Percentiles rank a stretch among this genome's conserved stretches.
Conservation (phyloP, 2,329 filamentous ascomycete genomes). For the Laburnicola sp. region DNA sequence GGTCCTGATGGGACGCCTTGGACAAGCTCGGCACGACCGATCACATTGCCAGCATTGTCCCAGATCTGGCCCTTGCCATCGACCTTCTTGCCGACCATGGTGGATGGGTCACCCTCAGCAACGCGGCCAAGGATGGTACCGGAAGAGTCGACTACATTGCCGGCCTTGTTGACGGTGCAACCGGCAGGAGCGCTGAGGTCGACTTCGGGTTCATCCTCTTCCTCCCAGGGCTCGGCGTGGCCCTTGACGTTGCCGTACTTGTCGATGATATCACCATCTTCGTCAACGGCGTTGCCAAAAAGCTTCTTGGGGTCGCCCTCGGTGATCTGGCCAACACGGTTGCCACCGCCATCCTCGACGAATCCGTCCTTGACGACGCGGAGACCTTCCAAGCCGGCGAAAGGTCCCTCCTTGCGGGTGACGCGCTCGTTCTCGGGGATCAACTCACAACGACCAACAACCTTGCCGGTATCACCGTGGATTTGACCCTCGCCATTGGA, state of each 20-base stretch:
- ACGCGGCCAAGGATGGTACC: conserved; percentile 63
- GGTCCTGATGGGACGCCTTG: conserved; percentile 54
- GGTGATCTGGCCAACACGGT: conserved; percentile 71
- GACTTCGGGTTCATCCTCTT: conserved; percentile 53
- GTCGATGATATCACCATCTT: conserved; percentile 81
- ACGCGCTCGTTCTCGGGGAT: conserved; percentile 62
- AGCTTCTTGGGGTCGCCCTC: conserved; percentile 73
- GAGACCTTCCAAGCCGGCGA: conserved; percentile 66
- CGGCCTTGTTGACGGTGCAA: conserved; percentile 65
- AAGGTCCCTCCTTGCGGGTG: conserved; percentile 64
- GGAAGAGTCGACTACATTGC: conserved; percentile 63
- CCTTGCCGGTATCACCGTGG: conserved; percentile 60
- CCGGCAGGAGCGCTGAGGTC: conserved; percentile 64
- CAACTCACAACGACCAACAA: conserved; percentile 60
- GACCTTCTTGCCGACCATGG: conserved; percentile 63
- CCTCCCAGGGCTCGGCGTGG: conserved; percentile 60
- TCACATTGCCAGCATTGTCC: conserved; percentile 64
- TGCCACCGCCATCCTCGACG: conserved; percentile 76
- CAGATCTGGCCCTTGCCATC: conserved; percentile 66
- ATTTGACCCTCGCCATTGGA: conserved; percentile 60
- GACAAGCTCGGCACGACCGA: conserved; percentile 61
- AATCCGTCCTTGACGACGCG: conserved; percentile 71
- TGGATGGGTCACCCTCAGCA: conserved; percentile 59
- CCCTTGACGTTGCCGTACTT: conserved; percentile 68
- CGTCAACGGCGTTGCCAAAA: conserved; percentile 73